Conservation (phyloP, 2,329 filamentous ascomycete genomes). For the Microdochium trichocladiopsis region DNA sequence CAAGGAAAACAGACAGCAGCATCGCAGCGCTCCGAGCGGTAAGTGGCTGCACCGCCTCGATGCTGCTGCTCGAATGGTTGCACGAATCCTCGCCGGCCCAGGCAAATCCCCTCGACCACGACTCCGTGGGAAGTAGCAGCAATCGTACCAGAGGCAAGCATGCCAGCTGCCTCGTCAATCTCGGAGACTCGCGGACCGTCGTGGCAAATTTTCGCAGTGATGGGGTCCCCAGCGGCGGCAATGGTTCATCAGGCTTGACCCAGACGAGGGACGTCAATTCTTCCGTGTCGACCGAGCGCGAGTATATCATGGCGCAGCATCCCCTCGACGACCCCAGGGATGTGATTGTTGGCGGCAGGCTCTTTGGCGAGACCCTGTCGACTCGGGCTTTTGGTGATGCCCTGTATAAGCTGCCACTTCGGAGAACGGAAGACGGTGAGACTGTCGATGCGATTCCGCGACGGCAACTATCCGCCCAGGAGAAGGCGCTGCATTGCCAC, state of each 20-base stretch:
- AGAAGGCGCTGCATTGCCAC: background rate
- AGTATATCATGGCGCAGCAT: background rate
- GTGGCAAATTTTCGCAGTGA: background rate
- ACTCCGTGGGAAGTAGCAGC: background rate
- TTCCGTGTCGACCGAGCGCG: background rate
- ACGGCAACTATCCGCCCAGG: background rate
- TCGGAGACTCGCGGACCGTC: background rate
- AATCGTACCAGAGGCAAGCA: background rate
- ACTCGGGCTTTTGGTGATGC: background rate
- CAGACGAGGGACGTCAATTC: background rate
- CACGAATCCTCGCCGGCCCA: background rate
- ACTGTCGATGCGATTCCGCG: background rate
- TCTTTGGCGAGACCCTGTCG: background rate
- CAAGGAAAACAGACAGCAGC: background rate
- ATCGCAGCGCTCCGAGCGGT: background rate
- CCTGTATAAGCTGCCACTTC: background rate
- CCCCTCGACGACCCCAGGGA: background rate
- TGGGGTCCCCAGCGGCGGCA: background rate
- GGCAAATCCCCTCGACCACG: background rate
- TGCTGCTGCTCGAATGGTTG: background rate
- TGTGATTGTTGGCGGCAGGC: background rate
- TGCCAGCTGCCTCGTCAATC: background rate
- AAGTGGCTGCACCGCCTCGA: background rate
- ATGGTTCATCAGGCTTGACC: background rate
- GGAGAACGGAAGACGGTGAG: background rate